Conservation (phyloP, 148 eudicot genomes). For the Beta vulgaris region DNA sequence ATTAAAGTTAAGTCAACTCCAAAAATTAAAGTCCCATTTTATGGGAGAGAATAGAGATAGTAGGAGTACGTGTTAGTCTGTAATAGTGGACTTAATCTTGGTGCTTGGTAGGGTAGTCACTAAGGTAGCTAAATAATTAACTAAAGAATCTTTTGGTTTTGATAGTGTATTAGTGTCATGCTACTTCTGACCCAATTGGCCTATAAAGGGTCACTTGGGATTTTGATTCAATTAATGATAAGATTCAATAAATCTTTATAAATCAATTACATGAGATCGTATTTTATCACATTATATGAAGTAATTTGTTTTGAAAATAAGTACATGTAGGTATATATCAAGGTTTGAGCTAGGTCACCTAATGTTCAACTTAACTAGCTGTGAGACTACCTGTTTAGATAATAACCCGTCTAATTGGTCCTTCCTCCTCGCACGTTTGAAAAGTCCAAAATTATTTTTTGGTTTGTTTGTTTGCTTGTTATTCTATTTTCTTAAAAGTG, state of each 20-base stretch:
- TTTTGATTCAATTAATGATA: conserved; percentile 2
- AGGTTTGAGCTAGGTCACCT: no score
- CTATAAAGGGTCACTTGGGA: conserved; percentile 14
- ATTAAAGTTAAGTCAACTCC: not conserved
- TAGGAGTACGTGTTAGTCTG: not conserved
- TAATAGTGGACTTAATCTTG: not conserved
- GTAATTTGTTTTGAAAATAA: no score
- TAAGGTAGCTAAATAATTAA: not conserved
- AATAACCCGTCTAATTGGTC: no score
- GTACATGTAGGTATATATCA: no score
- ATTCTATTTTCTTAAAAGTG: no score
- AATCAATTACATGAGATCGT: no score
- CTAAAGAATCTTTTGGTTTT: not conserved
- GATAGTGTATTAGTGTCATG: not conserved
- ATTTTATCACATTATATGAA: no score
- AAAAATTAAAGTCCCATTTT: not conserved
- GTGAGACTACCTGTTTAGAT: no score
- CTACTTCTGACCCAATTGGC: conserved; percentile 2
- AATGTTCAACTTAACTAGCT: no score
- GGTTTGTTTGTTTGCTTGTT: no score
- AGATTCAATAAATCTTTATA: conserved; percentile 1
- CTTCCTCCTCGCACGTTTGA: no score
- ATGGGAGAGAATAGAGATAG: not conserved
- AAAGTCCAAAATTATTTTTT: no score
- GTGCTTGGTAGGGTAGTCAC: not conserved